Evolutionary conservation across 2,329 filamentous ascomycete genomes (phyloP).

Genomic region (Diaporthe aspalathi): DNA sequence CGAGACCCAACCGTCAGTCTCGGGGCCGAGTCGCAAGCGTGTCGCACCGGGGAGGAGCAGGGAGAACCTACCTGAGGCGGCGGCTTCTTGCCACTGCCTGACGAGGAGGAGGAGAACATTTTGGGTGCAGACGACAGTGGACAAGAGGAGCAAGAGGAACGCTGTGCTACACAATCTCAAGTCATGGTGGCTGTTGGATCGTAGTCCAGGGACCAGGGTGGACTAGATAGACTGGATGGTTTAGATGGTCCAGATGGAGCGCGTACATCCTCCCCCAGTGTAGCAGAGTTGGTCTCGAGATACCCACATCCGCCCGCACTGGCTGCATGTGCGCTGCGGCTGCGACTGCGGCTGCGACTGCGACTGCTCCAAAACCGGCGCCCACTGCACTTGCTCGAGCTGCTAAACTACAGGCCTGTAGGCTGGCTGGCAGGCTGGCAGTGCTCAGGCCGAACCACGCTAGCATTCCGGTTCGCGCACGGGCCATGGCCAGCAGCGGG

Average conservation of each 20-base stretch:
- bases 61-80: constrained; percentile 73
- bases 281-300: constrained; percentile 9
- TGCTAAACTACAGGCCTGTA: too few relatives aligned
- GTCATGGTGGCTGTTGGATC: constrained; percentile 37
- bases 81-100: constrained; percentile 75
- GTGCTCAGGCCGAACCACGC: constrained; percentile 1
- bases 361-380: constrained; percentile 12
- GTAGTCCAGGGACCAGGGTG: background rate
- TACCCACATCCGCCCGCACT: constrained; percentile 17
- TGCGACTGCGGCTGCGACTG: background rate
- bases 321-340: too few relatives aligned
- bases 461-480: constrained; percentile 7
- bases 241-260: background rate
- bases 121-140: constrained; percentile 33
- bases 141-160: background rate
- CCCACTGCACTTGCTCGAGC: constrained; percentile 17
- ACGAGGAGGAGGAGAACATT: constrained; percentile 77
- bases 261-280: constrained; percentile 22
- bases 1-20: constrained; percentile 8
- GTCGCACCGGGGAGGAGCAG: constrained; percentile 1
- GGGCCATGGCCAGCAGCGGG: background rate
- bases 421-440: too few relatives aligned
- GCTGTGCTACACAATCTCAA: constrained; percentile 22
- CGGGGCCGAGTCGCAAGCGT: constrained; percentile 30
- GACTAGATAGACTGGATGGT: too few relatives aligned